These are phyloP conservation scores for Plasmodium vivax DNA, from an alignment of 169 alveolate genomes.

Conservation along the genomic window DNA sequence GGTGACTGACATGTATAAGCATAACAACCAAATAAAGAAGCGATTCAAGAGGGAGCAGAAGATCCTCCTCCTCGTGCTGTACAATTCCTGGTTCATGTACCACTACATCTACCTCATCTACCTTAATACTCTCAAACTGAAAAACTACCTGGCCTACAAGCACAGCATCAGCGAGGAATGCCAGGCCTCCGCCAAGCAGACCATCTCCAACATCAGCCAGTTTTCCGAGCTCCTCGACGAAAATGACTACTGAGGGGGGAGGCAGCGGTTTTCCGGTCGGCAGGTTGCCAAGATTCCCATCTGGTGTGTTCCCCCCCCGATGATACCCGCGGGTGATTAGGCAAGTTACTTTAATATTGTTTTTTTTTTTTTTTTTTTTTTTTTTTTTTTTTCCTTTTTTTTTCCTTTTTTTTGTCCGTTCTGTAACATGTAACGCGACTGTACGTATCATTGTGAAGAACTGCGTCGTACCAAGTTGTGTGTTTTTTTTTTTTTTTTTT, in stretches of 20 bases:
- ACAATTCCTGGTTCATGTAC: slow-evolving; percentile 46
- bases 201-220: slow-evolving; percentile 25
- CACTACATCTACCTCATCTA: slow-evolving; percentile 50
- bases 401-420: not conserved
- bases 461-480: not conserved
- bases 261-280: too few relatives aligned
- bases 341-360: too few relatives aligned
- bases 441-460: not conserved
- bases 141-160: slow-evolving; percentile 38
- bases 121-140: slow-evolving; percentile 19
- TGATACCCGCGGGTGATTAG: too few relatives aligned
- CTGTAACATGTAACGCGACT: not conserved
- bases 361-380: too few relatives aligned
- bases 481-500: not conserved
- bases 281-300: too few relatives aligned
- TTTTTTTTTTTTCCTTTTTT: not conserved
- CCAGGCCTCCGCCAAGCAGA: slow-evolving; percentile 40
- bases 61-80: not conserved
- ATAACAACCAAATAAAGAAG: slow-evolving; percentile 27
- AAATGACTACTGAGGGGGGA: not conserved
- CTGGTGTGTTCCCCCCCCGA: too few relatives aligned
- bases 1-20: slow-evolving; percentile 55
- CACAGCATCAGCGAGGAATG: slow-evolving; percentile 15
- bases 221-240: slow-evolving; percentile 31
- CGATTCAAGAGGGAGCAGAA: slow-evolving; percentile 27